phyloP scores from a whole-genome alignment of 2,329 filamentous ascomycete genomes.

The Bipolaris victoriae region DNA sequence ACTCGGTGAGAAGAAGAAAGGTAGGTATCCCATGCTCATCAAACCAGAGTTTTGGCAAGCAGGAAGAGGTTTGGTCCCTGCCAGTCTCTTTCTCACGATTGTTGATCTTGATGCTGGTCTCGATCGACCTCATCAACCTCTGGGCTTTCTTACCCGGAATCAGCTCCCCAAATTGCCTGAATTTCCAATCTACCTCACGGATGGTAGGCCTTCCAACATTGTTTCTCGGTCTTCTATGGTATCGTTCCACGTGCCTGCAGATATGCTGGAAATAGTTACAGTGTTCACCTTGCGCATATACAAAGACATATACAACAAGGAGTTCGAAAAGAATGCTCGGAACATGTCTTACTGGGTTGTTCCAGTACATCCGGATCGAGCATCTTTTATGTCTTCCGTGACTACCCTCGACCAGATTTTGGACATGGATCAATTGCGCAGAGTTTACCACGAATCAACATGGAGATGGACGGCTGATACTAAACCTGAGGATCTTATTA shows the following conservation, averaged over 20 bases:
- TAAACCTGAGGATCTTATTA: slow-evolving; percentile 49
- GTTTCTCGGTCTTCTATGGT: slow-evolving; percentile 54
- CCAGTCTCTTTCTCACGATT: slow-evolving; percentile 65
- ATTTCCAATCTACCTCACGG: slow-evolving; percentile 76
- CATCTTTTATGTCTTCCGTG: background rate
- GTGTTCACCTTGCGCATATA: slow-evolving; percentile 78
- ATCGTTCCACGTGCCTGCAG: slow-evolving; percentile 54
- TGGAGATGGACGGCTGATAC: slow-evolving; percentile 55
- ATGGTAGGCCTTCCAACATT: slow-evolving; percentile 65
- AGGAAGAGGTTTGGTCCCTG: slow-evolving; percentile 54
- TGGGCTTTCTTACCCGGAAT: slow-evolving; percentile 74
- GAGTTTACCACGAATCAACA: slow-evolving; percentile 49
- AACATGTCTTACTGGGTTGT: slow-evolving; percentile 85
- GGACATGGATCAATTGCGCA: slow-evolving; percentile 66
- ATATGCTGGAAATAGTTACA: slow-evolving; percentile 63
- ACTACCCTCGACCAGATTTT: slow-evolving; percentile 50
- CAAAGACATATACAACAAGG: slow-evolving; percentile 86
- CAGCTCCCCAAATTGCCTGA: slow-evolving; percentile 67
- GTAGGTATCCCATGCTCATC: slow-evolving; percentile 75
- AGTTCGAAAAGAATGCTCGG: slow-evolving; percentile 67
- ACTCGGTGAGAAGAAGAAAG: slow-evolving; percentile 76
- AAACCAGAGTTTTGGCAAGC: slow-evolving; percentile 78
- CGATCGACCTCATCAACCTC: slow-evolving; percentile 63
- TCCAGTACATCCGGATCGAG: slow-evolving; percentile 55
- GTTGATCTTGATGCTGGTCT: slow-evolving; percentile 68